Base-by-base conservation (phyloP, 2,329 filamentous ascomycete species). In the Stagonosporopsis chrysanthemi region DNA sequence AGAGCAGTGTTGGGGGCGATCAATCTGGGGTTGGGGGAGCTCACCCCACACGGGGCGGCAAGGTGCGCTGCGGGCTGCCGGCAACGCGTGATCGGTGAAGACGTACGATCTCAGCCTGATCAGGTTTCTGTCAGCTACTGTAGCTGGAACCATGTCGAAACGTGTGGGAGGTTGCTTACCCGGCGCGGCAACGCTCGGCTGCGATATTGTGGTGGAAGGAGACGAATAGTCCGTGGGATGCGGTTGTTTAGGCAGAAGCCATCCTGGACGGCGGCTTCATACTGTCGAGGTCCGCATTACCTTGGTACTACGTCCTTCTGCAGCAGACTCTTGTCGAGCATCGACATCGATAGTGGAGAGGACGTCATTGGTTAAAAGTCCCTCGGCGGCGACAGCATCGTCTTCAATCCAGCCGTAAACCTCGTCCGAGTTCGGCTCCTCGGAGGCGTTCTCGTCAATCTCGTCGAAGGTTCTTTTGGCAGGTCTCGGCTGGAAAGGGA, bases 391-490 rank as follows among this genome's bases (percentile, higher is more conserved):
- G 31, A 80, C 77, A 47, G 83, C 81, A 52, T 84, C 83, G 54
- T 89, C 87, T 49, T 89, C 85, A 36, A 83, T 84, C 89, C 89
- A 92, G 14, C 88, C 88, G 67, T 90, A 91, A 67, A 90, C 86
- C 61, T 91, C 88, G 57, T 89, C 87, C 19, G 75, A 78, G 15
- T 82, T 81, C 28, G 83, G 84, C 40, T 88, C 86, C 61, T 85
- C 88, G 60, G 87, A 85, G 49, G 82, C 84, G 4, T 86, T 83
- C 41, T 88, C 83, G 31, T 79, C 80, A 50, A 89, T 80, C 71
- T 91, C 79, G 41, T 77, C 70, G 51, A 76, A 78, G 9, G 65
- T 86, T 65, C 89, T 82, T 77, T 92, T 92, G 29, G 77, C 80
- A 26, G 78, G 77, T 58, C 81, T 73, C 38, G 61, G 51, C 53